phyloP scores from a whole-genome alignment of 2,329 filamentous ascomycete genomes.

The Claviceps sp. region DNA sequence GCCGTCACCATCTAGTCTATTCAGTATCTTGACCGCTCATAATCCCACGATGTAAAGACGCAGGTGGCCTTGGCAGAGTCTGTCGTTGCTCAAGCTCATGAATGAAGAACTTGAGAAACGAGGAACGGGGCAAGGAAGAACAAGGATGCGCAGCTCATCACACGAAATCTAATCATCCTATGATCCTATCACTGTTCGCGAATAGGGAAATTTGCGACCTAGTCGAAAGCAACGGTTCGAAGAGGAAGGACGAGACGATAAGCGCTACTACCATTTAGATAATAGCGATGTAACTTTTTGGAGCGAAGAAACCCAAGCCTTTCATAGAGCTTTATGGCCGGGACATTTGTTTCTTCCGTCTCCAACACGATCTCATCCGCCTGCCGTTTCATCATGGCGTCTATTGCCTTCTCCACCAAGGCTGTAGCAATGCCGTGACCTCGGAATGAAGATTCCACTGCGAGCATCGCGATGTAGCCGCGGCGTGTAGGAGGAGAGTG shows the following conservation, averaged over 20 bases:
- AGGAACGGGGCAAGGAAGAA: neutral
- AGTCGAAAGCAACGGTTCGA: constrained; percentile 37
- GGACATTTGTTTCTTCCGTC: constrained; percentile 84
- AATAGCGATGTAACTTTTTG: constrained; percentile 89
- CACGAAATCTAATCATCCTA: neutral
- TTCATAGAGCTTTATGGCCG: constrained; percentile 87
- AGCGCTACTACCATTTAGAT: constrained; percentile 90
- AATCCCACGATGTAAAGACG: neutral
- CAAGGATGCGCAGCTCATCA: neutral
- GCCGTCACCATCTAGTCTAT: neutral
- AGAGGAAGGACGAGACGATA: constrained; percentile 77
- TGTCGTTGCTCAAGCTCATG: neutral
- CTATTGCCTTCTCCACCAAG: constrained; percentile 79
- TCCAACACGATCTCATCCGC: constrained; percentile 94
- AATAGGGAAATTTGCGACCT: constrained; percentile 21
- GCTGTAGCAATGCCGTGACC: constrained; percentile 79
- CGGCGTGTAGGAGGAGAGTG: constrained; percentile 62
- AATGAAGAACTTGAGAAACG: neutral
- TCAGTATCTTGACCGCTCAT: neutral
- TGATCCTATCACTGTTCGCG: constrained; percentile 13
- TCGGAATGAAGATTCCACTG: constrained; percentile 68
- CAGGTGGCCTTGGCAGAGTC: neutral
- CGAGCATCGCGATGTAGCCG: constrained; percentile 97
- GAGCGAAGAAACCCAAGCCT: constrained; percentile 81
- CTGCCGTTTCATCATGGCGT: constrained; percentile 70